Base-by-base conservation (phyloP, 768 basidiomycete species). In the Lentinula raphanica region DNA sequence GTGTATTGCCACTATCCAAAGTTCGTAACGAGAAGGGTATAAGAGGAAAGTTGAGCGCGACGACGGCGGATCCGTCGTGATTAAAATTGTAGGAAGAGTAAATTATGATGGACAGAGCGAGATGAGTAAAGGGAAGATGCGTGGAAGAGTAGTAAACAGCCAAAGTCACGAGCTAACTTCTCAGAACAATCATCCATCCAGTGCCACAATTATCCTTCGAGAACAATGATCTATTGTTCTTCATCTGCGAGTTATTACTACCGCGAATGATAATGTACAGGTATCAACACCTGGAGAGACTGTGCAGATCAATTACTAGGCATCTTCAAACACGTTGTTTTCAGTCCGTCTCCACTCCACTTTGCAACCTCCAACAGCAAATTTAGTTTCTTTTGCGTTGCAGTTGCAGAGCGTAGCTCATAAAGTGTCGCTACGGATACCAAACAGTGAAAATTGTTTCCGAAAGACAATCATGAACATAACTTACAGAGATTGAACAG, bases 311-410 rank as follows among this genome's bases (percentile, higher is more conserved):
- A 83, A 62, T 73, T 84, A 19, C 83, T 75, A 23, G 89, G 86
- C 82, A 92, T 82, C 72, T 93, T 93, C 65, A 93, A 72, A 66
- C 88, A 91, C 35, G 82, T 80, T 19, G 86, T 84, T 63, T 79
- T 85, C 64, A 93, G 69, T 0, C 91, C 92, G 69, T 94, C 91
- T 7, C 91, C 91, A 60, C 88, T 89, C 90, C 90, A 92, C 67
- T 88, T 88, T 13, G 90, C 86, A 0, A 90, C 89, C 60, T 91
- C 85, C 13, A 90, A 63, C 28, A 93, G 74, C 31, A 93, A 73
- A 23, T 83, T 81, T 42, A 84, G 82, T 69, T 93, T 94, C 70
- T 88, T 91, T 59, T 89, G 86, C 55, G 83, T 77, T 2, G 88
- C 86, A 1, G 82, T 80, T 1, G 83, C 76, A 2, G 90, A 89